These are phyloP conservation scores for Pleurotus sapidus DNA, from an alignment of 768 basidiomycete genomes.

Conservation along the genomic window DNA sequence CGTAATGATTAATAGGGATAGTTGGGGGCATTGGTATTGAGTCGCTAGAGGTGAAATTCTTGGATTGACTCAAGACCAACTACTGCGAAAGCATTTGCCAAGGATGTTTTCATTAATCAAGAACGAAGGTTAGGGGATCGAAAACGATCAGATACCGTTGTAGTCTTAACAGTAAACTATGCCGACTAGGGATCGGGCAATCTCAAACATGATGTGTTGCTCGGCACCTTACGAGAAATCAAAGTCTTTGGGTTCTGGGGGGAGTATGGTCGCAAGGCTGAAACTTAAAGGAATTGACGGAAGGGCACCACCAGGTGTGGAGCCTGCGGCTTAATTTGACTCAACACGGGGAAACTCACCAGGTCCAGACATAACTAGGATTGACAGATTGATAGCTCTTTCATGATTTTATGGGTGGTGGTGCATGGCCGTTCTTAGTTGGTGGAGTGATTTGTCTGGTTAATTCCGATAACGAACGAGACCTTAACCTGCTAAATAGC, in stretches of 20 bases:
- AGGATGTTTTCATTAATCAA: neutral
- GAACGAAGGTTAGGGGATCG: neutral
- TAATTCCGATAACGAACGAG: slow-evolving; percentile 85
- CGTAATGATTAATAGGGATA: too few relatives aligned
- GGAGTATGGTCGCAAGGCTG: slow-evolving; percentile 52
- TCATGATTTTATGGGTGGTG: slow-evolving; percentile 85
- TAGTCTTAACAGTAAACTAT: neutral
- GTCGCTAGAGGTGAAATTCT: too few relatives aligned
- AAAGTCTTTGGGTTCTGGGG: slow-evolving; percentile 82
- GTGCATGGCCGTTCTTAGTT: slow-evolving; percentile 91
- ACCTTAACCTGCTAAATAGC: slow-evolving; percentile 84
- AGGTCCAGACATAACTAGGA: slow-evolving; percentile 76
- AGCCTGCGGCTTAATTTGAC: slow-evolving; percentile 86
- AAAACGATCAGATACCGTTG: neutral
- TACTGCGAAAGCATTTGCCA: neutral
- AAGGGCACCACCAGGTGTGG: slow-evolving; percentile 78
- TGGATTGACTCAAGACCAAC: too few relatives aligned
- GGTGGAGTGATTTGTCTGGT: slow-evolving; percentile 87
- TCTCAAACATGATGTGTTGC: slow-evolving; percentile 25
- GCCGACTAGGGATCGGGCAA: neutral
- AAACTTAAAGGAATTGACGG: slow-evolving; percentile 85
- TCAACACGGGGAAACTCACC: slow-evolving; percentile 82
- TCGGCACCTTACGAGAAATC: slow-evolving; percentile 85
- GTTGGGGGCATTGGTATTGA: too few relatives aligned
- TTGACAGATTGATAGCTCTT: slow-evolving; percentile 84